Conservation (phyloP, 2,329 filamentous ascomycete species). For the Aspergillus latus region DNA sequence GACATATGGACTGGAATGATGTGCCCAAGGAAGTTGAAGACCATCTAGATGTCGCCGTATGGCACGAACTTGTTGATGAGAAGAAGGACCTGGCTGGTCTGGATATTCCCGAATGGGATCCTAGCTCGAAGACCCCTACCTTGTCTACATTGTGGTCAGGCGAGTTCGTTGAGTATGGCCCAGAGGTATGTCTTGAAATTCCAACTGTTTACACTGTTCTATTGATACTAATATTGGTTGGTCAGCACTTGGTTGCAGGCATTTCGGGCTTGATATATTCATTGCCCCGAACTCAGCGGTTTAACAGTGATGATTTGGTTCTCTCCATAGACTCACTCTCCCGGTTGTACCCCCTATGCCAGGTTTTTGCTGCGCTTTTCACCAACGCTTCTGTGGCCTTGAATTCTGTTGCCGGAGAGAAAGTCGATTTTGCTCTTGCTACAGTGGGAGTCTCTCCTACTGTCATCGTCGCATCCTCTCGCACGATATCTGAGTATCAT, state of each 20-base stretch:
- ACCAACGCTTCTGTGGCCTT: conserved; percentile 82
- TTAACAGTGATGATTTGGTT: conserved; percentile 75
- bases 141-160: conserved; percentile 51
- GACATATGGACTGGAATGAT: conserved; percentile 94
- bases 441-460: conserved; percentile 76
- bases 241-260: conserved; percentile 78
- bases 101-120: conserved; percentile 65
- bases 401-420: conserved; percentile 78
- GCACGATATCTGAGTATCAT: conserved; percentile 69
- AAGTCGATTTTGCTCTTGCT: conserved; percentile 69
- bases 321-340: conserved; percentile 80
- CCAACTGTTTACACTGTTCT: not conserved
- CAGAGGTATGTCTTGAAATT: conserved; percentile 52
- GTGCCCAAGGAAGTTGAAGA: conserved; percentile 74
- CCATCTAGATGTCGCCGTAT: conserved; percentile 79
- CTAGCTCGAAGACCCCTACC: conserved; percentile 49
- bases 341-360: conserved; percentile 72
- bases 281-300: conserved; percentile 71
- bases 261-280: conserved; percentile 74
- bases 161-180: conserved; percentile 79
- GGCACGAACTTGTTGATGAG: conserved; percentile 84
- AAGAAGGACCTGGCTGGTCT: conserved; percentile 57
- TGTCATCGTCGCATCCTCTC: conserved; percentile 74
- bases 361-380: conserved; percentile 80
- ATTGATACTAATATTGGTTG: not conserved